A percentile compares a stretch with the other conserved stretches of the same genome.
Conservation (phyloP, 2,329 filamentous ascomycete species). For the Beauveria australis region DNA sequence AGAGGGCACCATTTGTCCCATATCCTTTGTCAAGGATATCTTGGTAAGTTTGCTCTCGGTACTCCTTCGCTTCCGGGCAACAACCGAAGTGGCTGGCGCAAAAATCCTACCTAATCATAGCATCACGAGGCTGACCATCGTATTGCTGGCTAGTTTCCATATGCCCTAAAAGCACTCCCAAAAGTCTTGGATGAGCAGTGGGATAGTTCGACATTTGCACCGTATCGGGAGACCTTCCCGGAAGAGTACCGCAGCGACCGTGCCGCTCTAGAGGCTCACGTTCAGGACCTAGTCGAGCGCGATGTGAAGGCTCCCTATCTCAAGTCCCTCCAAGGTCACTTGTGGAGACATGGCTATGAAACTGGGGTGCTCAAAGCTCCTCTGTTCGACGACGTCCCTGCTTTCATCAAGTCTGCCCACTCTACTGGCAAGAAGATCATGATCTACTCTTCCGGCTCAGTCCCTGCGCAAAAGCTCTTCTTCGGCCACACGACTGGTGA, state of each 20-base stretch:
- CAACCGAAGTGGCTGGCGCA: background rate
- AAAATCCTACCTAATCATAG: background rate
- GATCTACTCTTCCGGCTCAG: conserved; percentile 77
- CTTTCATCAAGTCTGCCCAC: conserved; percentile 53
- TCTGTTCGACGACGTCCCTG: conserved; percentile 66
- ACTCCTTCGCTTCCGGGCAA: conserved; percentile 13
- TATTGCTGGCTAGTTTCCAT: conserved; percentile 55
- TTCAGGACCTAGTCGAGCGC: conserved; percentile 59
- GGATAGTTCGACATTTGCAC: conserved; percentile 54
- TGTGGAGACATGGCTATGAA: conserved; percentile 69
- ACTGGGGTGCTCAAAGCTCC: conserved; percentile 62
- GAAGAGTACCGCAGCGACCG: conserved; percentile 51
- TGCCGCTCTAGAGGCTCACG: conserved; percentile 54
- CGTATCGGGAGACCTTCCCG: conserved; percentile 66
- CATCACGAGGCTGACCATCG: background rate
- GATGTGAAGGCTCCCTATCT: conserved; percentile 72
- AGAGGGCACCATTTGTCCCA: conserved; percentile 79
- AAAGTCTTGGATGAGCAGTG: conserved; percentile 57
- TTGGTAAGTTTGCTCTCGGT: conserved; percentile 50
- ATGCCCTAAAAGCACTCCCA: conserved; percentile 60
- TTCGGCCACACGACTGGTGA: conserved; percentile 58
- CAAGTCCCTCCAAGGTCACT: conserved; percentile 70
- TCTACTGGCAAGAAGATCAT: conserved; percentile 49
- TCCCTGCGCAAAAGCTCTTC: conserved; percentile 71
- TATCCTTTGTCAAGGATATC: conserved; percentile 77